These are phyloP conservation scores for Ustilago nuda DNA, from an alignment of 1,284 basidiomycete species.

Conservation along the genomic window DNA sequence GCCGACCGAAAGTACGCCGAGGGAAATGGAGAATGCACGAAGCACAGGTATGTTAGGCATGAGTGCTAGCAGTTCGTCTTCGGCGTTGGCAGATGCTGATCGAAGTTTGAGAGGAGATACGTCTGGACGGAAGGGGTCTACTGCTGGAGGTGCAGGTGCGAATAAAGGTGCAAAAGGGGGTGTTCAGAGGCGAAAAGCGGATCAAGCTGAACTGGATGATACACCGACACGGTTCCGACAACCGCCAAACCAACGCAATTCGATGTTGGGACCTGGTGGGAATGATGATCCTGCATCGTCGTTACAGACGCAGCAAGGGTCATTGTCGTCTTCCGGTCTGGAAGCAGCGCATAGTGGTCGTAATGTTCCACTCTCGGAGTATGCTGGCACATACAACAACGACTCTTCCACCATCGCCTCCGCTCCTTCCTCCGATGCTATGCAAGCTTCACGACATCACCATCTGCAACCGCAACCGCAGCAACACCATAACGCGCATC, in stretches of 20 bases:
- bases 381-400: slow-evolving; percentile 35
- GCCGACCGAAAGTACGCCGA: slow-evolving; percentile 30
- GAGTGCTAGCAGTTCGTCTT: slow-evolving; percentile 36
- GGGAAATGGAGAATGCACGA: slow-evolving; percentile 19
- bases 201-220: slow-evolving; percentile 48
- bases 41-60: slow-evolving; percentile 33
- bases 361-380: slow-evolving; percentile 31
- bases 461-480: slow-evolving; percentile 28
- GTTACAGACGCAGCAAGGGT: slow-evolving; percentile 36
- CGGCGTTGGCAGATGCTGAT: slow-evolving; percentile 38
- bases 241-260: slow-evolving; percentile 35
- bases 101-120: slow-evolving; percentile 26
- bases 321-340: slow-evolving; percentile 33
- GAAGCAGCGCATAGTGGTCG: slow-evolving; percentile 43
- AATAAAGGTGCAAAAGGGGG: slow-evolving; percentile 22
- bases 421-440: slow-evolving; percentile 22
- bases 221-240: slow-evolving; percentile 44
- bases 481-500: slow-evolving; percentile 42
- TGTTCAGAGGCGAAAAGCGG: slow-evolving; percentile 38
- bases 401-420: slow-evolving; percentile 43
- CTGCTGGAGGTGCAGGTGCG: slow-evolving; percentile 5
- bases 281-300: slow-evolving; percentile 31
- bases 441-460: slow-evolving; percentile 45
- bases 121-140: slow-evolving; percentile 25
- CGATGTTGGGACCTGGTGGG: slow-evolving; percentile 30